Base-by-base conservation (phyloP, 2,329 filamentous ascomycete species). In the Penicillium thymicola region DNA sequence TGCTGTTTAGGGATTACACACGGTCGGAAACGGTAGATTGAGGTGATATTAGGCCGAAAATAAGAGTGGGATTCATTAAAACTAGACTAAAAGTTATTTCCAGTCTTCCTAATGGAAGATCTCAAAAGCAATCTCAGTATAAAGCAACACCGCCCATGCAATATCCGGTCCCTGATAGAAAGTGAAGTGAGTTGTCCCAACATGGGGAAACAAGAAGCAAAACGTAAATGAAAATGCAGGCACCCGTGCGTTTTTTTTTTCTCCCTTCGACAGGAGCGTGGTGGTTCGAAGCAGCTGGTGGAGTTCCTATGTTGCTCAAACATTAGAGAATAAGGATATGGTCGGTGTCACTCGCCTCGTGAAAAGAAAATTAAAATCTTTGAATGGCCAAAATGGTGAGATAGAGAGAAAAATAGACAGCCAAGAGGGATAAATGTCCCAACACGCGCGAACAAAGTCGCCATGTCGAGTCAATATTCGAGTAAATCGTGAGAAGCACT, bases 1-100 rank as follows among this genome's bases (percentile, higher is more conserved):
- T 50, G 75, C 77, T 5, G 70, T 62, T 0, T 71, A 76, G 51
- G 81, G 81, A 0, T 13, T 40, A 5, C 37, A 21, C 37, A 14
- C 13, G 11, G 30, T 32, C 30, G 30, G 30, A 32, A 32, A 32
- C 2, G 5, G 11, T 32, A 0, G 30, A 32, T 32, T 32, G 11
- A 32, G 14, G 5, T 1, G 30, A 32, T 5, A 32, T 2, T 32
- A 32, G 5, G 11, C 13, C 2, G 1, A 34, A 16, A 16, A 34
- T 2, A 23, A 16, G 1, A 27, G 10, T 14, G 14, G 18, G 2
- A 5, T 50, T 36, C 8, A 37, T 44, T 44, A 36, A 43, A 4
- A 44, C 40, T 44, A 40, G 14, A 40, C 18, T 47, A 47, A 41
- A 16, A 27, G 6, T 10, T 28, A 18, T 36, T 30, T 21, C 6